These are phyloP conservation scores for Cenchrus purpureus DNA, from an alignment of 176 grass and related monocot species.

Conservation along the genomic window DNA sequence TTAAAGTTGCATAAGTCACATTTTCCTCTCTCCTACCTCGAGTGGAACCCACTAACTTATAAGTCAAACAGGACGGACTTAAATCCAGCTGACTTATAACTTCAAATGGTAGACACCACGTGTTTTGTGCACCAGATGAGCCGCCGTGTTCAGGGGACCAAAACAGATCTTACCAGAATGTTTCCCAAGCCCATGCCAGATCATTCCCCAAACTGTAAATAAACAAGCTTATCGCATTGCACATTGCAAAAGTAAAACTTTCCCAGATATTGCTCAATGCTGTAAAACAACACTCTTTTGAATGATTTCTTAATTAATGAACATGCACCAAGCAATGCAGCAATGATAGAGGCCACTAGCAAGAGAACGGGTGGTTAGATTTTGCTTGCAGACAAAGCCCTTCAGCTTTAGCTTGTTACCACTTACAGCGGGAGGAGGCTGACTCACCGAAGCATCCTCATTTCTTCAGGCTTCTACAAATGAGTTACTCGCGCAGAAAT, in stretches of 20 bases:
- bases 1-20: too few relatives aligned
- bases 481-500: not conserved
- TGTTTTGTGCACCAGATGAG: not conserved
- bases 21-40: too few relatives aligned
- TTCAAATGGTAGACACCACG: not conserved
- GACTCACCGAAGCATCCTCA: not conserved
- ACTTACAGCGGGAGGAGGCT: slow-evolving; percentile 23
- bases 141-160: not conserved
- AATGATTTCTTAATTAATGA: slow-evolving; percentile 27
- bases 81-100: too few relatives aligned
- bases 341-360: slow-evolving; percentile 16
- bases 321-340: not conserved
- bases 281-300: too few relatives aligned
- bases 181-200: not conserved
- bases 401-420: not conserved
- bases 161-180: not conserved
- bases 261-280: not conserved
- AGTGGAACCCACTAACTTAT: too few relatives aligned
- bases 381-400: slow-evolving; percentile 24
- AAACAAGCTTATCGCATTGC: slow-evolving; percentile 17
- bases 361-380: not conserved
- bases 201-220: not conserved
- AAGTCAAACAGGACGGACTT: too few relatives aligned
- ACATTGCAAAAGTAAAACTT: slow-evolving; percentile 1
- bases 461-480: not conserved